Percentiles rank a stretch among this genome's conserved stretches.
phyloP scores from a whole-genome alignment of 805 yeast genomes.

The Ogataea pignaliae region DNA sequence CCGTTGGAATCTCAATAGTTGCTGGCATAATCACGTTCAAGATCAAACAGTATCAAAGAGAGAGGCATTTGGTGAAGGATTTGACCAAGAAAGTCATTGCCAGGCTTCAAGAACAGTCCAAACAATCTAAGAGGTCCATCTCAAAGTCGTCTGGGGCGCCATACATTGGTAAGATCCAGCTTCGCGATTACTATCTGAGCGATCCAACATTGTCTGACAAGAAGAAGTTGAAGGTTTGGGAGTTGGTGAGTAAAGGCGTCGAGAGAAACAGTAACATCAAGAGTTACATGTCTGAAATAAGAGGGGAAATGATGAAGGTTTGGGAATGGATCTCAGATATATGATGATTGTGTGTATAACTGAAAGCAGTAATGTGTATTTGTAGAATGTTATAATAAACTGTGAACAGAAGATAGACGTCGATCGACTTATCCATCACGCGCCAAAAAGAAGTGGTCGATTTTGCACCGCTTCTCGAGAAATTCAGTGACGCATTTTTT shows the following conservation, averaged over 20 bases:
- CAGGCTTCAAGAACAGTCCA: slow-evolving; percentile 46
- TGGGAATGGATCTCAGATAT: slow-evolving; percentile 77
- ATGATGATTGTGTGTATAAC: slow-evolving; percentile 2
- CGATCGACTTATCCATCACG: no score
- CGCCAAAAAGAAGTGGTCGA: no score
- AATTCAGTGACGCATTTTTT: no score
- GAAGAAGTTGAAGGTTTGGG: slow-evolving; percentile 53
- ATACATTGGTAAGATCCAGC: slow-evolving; percentile 65
- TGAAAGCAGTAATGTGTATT: no score
- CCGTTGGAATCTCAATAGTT: slow-evolving; percentile 2
- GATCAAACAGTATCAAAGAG: slow-evolving; percentile 33
- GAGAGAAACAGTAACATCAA: slow-evolving; percentile 67
- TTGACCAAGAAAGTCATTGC: slow-evolving; percentile 44
- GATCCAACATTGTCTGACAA: slow-evolving; percentile 33
- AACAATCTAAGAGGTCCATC: slow-evolving; percentile 28
- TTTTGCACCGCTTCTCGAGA: no score
- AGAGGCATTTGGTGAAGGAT: slow-evolving; percentile 39
- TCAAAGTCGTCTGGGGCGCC: slow-evolving; percentile 28
- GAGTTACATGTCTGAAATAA: slow-evolving; percentile 59
- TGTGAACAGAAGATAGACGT: no score
- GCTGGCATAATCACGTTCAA: slow-evolving; percentile 27
- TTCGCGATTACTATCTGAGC: slow-evolving; percentile 58
- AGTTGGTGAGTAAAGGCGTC: slow-evolving; percentile 45
- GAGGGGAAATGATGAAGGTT: slow-evolving; percentile 82
- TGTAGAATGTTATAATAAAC: no score